These are phyloP conservation scores for Paramecium sexaurelia DNA, from an alignment of 73 alveolate species.

Conservation along the genomic window DNA sequence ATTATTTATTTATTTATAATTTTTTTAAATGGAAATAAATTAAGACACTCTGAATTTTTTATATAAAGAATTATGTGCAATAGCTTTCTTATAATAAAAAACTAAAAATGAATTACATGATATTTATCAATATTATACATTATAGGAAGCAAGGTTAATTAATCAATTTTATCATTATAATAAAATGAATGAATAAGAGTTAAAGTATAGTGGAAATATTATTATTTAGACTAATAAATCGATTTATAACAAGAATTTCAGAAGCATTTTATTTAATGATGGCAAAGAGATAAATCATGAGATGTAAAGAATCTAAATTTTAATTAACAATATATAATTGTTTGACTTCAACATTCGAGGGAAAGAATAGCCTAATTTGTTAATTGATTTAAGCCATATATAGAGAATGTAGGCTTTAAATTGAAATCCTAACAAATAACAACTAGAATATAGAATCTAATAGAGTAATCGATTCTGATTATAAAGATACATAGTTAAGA, in stretches of 20 bases:
- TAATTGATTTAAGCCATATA: neutral
- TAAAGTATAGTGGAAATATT: neutral
- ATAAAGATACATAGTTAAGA: slow-evolving; percentile 23
- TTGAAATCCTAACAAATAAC: neutral
- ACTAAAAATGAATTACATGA: neutral
- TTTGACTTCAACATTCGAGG: neutral
- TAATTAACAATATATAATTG: slow-evolving; percentile 12
- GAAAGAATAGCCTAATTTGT: neutral
- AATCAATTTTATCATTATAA: neutral
- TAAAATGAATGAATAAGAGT: neutral
- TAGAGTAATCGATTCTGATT: neutral
- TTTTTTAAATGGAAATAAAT: slow-evolving; percentile 8
- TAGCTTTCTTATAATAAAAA: neutral
- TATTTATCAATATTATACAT: neutral
- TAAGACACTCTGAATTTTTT: slow-evolving; percentile 9
- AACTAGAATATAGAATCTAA: neutral
- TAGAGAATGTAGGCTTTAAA: slow-evolving; percentile 6
- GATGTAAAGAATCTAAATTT: neutral
- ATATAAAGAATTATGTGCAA: slow-evolving; percentile 19
- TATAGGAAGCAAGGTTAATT: neutral
- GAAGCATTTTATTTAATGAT: slow-evolving; percentile 25
- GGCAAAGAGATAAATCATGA: neutral
- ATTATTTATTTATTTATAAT: neutral
- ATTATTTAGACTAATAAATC: neutral
- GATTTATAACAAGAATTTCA: slow-evolving; percentile 9